These are phyloP conservation scores for Ustilaginoidea virens DNA, from an alignment of 2,329 filamentous ascomycete genomes.

Conservation along the genomic window DNA sequence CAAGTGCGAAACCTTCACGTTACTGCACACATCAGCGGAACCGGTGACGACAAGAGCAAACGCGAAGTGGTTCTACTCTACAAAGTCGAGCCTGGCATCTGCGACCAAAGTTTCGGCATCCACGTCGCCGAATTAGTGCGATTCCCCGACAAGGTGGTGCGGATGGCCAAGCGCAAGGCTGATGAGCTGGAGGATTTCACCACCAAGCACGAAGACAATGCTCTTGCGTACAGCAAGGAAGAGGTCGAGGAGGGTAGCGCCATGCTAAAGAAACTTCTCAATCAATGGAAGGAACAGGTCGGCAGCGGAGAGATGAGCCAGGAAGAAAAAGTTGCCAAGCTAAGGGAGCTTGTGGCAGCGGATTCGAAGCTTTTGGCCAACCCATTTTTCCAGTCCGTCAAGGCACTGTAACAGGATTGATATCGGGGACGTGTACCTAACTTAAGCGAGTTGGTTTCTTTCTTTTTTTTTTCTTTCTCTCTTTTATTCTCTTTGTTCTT, in stretches of 20 bases:
- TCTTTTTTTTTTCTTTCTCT: too few species aligned
- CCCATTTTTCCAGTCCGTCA: conserved; percentile 55
- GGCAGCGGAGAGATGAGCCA: conserved; percentile 44
- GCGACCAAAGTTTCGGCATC: conserved; percentile 95
- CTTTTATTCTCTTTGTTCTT: too few species aligned
- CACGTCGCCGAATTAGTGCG: conserved; percentile 94
- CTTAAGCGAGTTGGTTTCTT: too few species aligned
- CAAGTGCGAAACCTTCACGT: conserved; percentile 92
- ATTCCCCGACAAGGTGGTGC: conserved; percentile 92
- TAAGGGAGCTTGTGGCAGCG: conserved; percentile 64
- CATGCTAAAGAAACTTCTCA: conserved; percentile 68
- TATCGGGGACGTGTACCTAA: too few species aligned
- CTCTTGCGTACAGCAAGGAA: conserved; percentile 54
- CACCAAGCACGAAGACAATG: conserved; percentile 51
- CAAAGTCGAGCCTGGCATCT: conserved; percentile 90
- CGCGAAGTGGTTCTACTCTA: conserved; percentile 90
- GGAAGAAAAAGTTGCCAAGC: conserved; percentile 61
- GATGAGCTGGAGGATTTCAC: conserved; percentile 97
- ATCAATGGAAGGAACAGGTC: conserved; percentile 72
- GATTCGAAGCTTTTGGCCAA: conserved; percentile 51
- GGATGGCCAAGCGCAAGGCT: conserved; percentile 98
- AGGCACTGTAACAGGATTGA: conserved; percentile 36
- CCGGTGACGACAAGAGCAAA: conserved; percentile 30
- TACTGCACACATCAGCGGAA: conserved; percentile 71
- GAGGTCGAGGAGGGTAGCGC: conserved; percentile 82